Evolutionary conservation across 2,329 filamentous ascomycete species (phyloP).

Genomic region (Malbranchea cinnamomea): DNA sequence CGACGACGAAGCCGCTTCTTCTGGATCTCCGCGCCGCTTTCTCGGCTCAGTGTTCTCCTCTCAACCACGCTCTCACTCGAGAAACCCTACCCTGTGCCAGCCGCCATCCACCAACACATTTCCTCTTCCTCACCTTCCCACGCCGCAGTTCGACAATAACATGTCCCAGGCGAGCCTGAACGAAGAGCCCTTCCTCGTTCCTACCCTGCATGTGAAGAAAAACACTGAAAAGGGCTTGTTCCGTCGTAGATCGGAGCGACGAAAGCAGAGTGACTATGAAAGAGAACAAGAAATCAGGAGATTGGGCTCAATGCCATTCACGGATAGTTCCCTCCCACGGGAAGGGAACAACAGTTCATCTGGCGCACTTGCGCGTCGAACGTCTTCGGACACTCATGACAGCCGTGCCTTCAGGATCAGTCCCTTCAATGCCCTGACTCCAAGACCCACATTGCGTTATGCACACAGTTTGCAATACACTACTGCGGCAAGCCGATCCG

Average conservation of each 20-base stretch:
- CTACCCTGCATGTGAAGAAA: conserved; percentile 42
- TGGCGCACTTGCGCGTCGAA: conserved; percentile 49
- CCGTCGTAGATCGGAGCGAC: conserved; percentile 61
- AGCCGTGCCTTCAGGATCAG: conserved; percentile 67
- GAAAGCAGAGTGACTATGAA: conserved; percentile 57
- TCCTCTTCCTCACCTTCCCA: conserved; percentile 9
- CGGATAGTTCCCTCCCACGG: conserved; percentile 42
- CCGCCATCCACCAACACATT: conserved; percentile 13
- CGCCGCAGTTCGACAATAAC: conserved; percentile 13
- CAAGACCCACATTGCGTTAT: conserved; percentile 69
- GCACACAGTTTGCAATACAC: conserved; percentile 42
- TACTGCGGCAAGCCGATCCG: conserved; percentile 27
- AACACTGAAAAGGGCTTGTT: conserved; percentile 41
- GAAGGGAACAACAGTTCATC: too few relatives aligned
- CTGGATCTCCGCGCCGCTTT: conserved; percentile 6
- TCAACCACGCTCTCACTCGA: conserved; percentile 1
- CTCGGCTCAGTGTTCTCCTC: conserved; percentile 3
- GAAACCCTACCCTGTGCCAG: conserved; percentile 6
- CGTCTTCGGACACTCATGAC: conserved; percentile 38
- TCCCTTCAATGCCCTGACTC: conserved; percentile 64
- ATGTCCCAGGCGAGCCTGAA: conserved; percentile 23
- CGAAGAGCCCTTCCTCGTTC: conserved; percentile 31
- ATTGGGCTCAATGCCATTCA: conserved; percentile 60
- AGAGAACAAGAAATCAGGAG: conserved; percentile 80
- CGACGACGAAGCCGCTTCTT: conserved; percentile 6